Evolutionary conservation across 225 moss, liverwort and hornwort genomes (phyloP).

Genomic region (Sphagnum contortum): DNA sequence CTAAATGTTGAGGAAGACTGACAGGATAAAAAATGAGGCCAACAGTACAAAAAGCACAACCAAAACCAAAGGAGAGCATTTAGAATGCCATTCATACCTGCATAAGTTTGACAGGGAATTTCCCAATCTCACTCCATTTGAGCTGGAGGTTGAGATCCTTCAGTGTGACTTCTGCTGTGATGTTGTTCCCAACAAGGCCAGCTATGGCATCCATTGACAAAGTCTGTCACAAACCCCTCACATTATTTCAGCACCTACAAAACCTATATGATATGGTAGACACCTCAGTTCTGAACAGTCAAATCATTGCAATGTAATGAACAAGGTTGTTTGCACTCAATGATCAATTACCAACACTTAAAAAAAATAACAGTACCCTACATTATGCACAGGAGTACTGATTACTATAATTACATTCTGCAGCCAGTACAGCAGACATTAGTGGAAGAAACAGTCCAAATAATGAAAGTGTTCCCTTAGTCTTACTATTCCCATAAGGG

Average conservation of each 20-base stretch:
- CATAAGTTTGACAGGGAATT: background rate
- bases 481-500: too few relatives aligned
- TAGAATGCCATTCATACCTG: background rate
- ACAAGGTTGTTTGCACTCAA: background rate
- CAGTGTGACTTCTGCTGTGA: slow-evolving; percentile 61
- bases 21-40: too few relatives aligned
- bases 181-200: slow-evolving; percentile 53
- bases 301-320: background rate
- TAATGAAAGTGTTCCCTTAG: too few relatives aligned
- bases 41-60: too few relatives aligned
- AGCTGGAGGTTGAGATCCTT: slow-evolving; percentile 62
- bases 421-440: too few relatives aligned
- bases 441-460: too few relatives aligned
- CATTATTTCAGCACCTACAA: background rate
- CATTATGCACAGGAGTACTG: too few relatives aligned
- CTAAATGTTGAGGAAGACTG: too few relatives aligned
- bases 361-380: background rate
- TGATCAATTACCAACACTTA: too few relatives aligned
- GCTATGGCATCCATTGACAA: slow-evolving; percentile 82
- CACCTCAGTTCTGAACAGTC: too few relatives aligned
- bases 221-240: slow-evolving; percentile 28
- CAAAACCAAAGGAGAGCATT: too few relatives aligned
- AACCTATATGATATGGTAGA: background rate
- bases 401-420: too few relatives aligned
- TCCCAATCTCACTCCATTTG: slow-evolving; percentile 62